Conservation (phyloP, 345 rosid species). For the Firmiana major region DNA sequence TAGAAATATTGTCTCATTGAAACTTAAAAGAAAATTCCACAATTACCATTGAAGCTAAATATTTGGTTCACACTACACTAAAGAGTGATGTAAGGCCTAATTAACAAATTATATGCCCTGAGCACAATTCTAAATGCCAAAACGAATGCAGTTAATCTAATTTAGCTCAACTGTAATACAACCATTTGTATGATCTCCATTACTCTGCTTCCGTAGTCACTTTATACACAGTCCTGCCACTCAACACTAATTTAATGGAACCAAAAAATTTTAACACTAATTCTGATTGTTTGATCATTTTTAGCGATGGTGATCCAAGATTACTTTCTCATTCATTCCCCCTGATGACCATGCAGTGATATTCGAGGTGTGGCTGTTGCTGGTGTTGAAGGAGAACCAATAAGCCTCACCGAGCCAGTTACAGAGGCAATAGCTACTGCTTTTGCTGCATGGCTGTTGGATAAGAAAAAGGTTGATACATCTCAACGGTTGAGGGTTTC, state of each 20-base stretch:
- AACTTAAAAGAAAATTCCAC: not conserved
- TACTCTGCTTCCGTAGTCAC: not conserved
- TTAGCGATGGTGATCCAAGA: not conserved
- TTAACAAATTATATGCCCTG: not conserved
- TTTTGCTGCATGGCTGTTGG: slow-evolving; percentile 81
- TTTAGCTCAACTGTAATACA: not conserved
- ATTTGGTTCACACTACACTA: not conserved
- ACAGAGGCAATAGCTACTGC: slow-evolving; percentile 93
- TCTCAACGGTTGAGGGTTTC: slow-evolving; percentile 54
- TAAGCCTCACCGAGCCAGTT: slow-evolving; percentile 74
- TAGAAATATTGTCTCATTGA: not conserved
- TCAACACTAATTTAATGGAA: not conserved
- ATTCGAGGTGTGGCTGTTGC: slow-evolving; percentile 90
- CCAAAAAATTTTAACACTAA: not conserved
- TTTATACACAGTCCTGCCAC: not conserved
- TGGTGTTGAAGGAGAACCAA: slow-evolving; percentile 93
- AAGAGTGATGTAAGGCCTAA: not conserved
- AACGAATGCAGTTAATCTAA: not conserved
- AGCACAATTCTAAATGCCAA: not conserved
- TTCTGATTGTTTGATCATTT: not conserved
- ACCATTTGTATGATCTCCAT: not conserved
- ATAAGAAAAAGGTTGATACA: slow-evolving; percentile 54
- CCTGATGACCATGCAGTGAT: slow-evolving; percentile 49
- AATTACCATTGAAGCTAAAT: not conserved
- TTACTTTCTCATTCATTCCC: slow-evolving; percentile 1